These are phyloP conservation scores for Ambrosia trifida DNA, from an alignment of 129 eudicot genomes.

Conservation along the genomic window DNA sequence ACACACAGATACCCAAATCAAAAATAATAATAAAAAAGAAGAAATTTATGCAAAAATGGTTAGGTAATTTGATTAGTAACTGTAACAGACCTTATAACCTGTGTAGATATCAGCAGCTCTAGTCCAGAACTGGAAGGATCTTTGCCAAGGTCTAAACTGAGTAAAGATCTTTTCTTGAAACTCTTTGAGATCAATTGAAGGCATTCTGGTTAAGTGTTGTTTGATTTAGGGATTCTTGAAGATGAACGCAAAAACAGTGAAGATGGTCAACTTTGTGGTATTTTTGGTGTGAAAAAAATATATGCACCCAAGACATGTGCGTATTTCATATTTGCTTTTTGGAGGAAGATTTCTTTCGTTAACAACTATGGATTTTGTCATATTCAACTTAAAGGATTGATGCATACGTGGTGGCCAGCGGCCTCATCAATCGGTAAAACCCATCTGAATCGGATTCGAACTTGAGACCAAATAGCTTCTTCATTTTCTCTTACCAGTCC, in stretches of 20 bases:
- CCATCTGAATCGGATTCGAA: too few species aligned
- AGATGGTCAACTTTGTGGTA: conserved; percentile 21
- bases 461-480: too few species aligned
- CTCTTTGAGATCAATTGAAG: conserved; percentile 52
- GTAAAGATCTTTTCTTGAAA: conserved; percentile 53
- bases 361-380: too few species aligned
- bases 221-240: conserved; percentile 7
- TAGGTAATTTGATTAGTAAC: neutral
- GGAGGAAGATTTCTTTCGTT: too few species aligned
- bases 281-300: too few species aligned
- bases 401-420: too few species aligned
- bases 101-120: conserved; percentile 91
- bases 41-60: neutral
- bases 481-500: too few species aligned
- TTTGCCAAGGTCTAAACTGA: conserved; percentile 65
- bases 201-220: conserved; percentile 30
- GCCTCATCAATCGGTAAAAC: too few species aligned
- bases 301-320: too few species aligned
- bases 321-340: too few species aligned
- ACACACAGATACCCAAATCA: conserved; percentile 22
- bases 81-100: conserved; percentile 95
- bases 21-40: neutral
- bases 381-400: too few species aligned
- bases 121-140: conserved; percentile 90
- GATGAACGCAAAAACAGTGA: conserved; percentile 10